phyloP scores from a whole-genome alignment of 2,329 filamentous ascomycete species.

The Penicillium janthinellum region DNA sequence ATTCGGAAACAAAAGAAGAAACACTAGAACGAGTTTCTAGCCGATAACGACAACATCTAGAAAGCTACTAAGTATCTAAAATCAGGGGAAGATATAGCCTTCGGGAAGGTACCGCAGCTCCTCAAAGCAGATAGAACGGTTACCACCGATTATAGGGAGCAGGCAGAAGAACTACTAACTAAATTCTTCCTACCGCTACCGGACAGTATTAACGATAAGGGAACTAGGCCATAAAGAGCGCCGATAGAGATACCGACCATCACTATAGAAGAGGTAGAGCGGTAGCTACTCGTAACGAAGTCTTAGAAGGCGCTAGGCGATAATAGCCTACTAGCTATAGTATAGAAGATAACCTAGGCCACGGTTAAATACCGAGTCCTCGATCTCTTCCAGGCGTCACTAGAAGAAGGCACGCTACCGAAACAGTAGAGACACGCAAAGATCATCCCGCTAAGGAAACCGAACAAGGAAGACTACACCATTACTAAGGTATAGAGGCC shows the following conservation, averaged over 20 bases:
- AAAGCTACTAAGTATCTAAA: slow-evolving; percentile 28
- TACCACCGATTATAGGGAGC: slow-evolving; percentile 13
- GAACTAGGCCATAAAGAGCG: slow-evolving; percentile 9
- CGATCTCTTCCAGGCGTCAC: slow-evolving; percentile 20
- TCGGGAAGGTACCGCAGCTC: slow-evolving; percentile 16
- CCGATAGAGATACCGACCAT: slow-evolving; percentile 11
- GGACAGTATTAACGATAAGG: slow-evolving; percentile 17
- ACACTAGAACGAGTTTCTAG: slow-evolving; percentile 28
- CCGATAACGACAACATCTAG: slow-evolving; percentile 29
- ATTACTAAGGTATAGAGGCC: slow-evolving; percentile 26
- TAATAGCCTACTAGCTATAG: slow-evolving; percentile 21
- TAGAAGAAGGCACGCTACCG: slow-evolving; percentile 18
- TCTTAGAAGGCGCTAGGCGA: slow-evolving; percentile 19
- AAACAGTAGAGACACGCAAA: slow-evolving; percentile 22
- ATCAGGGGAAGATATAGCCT: slow-evolving; percentile 8
- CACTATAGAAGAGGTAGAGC: slow-evolving; percentile 27
- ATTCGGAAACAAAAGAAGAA: slow-evolving; percentile 29
- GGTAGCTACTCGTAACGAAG: slow-evolving; percentile 11
- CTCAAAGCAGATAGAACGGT: slow-evolving; percentile 17
- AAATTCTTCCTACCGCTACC: slow-evolving; percentile 20
- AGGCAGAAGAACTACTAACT: background rate
- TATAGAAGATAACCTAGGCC: slow-evolving; percentile 28
- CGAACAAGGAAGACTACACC: slow-evolving; percentile 22
- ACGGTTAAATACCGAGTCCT: slow-evolving; percentile 24
- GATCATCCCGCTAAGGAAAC: slow-evolving; percentile 27